Conservation (phyloP, 1,284 basidiomycete species). For the Xanthoconium separans region DNA sequence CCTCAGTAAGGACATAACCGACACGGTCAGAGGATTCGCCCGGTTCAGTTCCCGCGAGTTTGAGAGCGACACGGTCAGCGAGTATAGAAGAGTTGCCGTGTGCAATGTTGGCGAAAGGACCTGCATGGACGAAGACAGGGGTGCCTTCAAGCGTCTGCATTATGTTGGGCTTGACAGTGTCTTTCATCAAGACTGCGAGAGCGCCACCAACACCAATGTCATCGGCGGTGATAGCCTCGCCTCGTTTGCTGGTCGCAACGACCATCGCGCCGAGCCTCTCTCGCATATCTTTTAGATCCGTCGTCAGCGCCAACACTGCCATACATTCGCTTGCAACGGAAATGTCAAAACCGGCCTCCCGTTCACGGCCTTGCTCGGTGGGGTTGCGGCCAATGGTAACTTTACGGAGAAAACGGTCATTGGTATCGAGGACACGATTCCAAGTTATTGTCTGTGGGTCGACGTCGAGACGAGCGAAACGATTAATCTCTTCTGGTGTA, state of each 20-base stretch:
- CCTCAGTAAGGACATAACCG: conserved; percentile 97
- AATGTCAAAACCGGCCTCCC: conserved; percentile 94
- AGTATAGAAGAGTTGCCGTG: conserved; percentile 99
- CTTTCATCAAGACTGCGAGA: conserved; percentile 97
- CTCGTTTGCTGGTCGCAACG: conserved; percentile 90
- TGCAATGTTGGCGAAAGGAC: conserved; percentile 98
- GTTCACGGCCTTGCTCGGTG: conserved; percentile 89
- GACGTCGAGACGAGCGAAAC: conserved; percentile 91
- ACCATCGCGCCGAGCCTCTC: conserved; percentile 93
- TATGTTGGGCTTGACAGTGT: conserved; percentile 98
- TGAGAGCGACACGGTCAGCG: conserved; percentile 93
- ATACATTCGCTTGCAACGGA: conserved; percentile 97
- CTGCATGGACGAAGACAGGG: conserved; percentile 98
- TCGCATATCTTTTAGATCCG: conserved; percentile 89
- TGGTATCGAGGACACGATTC: conserved; percentile 97
- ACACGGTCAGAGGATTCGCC: conserved; percentile 81
- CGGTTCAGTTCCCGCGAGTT: conserved; percentile 94
- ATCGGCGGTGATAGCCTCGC: conserved; percentile 94
- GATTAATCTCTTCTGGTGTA: conserved; percentile 88
- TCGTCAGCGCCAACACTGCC: conserved; percentile 94
- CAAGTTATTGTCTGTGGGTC: conserved; percentile 94
- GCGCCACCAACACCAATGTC: conserved; percentile 96
- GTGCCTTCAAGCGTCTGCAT: conserved; percentile 99
- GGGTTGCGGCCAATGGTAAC: conserved; percentile 89
- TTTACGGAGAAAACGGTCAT: conserved; percentile 95